Evolutionary conservation across 805 yeast genomes (phyloP).

Genomic region (Clavispora vitiphila): DNA sequence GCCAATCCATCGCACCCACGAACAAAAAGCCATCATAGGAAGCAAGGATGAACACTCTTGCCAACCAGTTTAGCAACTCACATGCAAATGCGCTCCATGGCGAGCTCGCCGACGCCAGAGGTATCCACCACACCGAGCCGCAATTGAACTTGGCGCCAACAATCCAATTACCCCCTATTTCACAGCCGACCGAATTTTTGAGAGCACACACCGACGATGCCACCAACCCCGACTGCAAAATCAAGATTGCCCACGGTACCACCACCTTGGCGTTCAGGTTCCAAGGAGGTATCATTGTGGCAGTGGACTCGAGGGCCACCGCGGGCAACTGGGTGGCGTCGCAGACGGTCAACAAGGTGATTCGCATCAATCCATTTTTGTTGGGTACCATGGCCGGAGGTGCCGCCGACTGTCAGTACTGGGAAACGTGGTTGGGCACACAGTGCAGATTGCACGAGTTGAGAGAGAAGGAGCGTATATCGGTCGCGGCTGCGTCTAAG

Average conservation of each 20-base stretch:
- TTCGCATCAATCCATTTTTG: slow-evolving; percentile 90
- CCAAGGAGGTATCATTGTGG: slow-evolving; percentile 91
- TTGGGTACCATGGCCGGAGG: slow-evolving; percentile 99
- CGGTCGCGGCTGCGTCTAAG: slow-evolving; percentile 96
- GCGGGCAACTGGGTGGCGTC: slow-evolving; percentile 98
- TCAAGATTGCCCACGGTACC: slow-evolving; percentile 98
- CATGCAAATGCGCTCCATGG: slow-evolving; percentile 21
- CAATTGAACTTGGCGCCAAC: slow-evolving; percentile 49
- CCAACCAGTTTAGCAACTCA: slow-evolving; percentile 32
- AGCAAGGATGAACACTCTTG: slow-evolving; percentile 33
- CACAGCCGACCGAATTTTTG: slow-evolving; percentile 85
- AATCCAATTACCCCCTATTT: slow-evolving; percentile 73
- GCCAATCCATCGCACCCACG: not conserved
- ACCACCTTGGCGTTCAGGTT: slow-evolving; percentile 95
- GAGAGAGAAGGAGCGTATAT: slow-evolving; percentile 89
- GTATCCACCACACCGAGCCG: slow-evolving; percentile 14
- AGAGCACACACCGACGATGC: slow-evolving; percentile 98
- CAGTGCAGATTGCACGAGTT: slow-evolving; percentile 94
- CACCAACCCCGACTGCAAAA: slow-evolving; percentile 85
- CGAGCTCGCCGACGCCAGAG: slow-evolving; percentile 26
- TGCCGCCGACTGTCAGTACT: slow-evolving; percentile 98
- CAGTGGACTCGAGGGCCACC: slow-evolving; percentile 97
- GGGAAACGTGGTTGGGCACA: slow-evolving; percentile 99
- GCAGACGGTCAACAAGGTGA: slow-evolving; percentile 95
- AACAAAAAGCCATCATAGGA: not conserved